These are phyloP conservation scores for Capsicum pubescens DNA, from an alignment of 257 asterid species.

Conservation along the genomic window DNA sequence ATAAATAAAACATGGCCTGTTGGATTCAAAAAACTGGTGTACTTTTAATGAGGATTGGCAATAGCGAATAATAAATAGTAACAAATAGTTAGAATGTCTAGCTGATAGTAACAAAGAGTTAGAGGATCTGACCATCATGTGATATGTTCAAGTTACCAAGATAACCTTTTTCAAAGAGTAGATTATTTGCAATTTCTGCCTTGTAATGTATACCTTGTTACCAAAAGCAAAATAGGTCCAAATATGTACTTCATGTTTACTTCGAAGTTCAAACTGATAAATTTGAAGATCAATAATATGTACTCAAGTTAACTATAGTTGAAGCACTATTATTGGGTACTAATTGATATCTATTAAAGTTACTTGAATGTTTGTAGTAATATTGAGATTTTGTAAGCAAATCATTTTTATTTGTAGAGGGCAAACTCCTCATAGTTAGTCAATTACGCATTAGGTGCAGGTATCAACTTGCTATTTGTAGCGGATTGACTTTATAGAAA, in stretches of 20 bases:
- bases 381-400: too few species aligned
- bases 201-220: neutral
- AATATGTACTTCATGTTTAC: neutral
- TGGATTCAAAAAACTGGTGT: neutral
- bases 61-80: neutral
- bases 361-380: too few species aligned
- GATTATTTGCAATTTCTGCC: neutral
- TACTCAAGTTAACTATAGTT: too few species aligned
- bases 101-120: neutral
- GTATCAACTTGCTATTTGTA: too few species aligned
- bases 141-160: neutral
- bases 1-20: too few species aligned
- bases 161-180: neutral
- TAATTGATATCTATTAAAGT: too few species aligned
- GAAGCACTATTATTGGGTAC: too few species aligned
- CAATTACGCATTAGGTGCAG: too few species aligned
- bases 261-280: neutral
- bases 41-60: neutral
- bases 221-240: neutral
- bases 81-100: conserved; percentile 15
- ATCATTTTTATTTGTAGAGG: too few species aligned
- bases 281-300: neutral
- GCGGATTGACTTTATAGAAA: too few species aligned
- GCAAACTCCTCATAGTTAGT: too few species aligned
- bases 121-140: neutral